Evolutionary conservation across 2,329 filamentous ascomycete species (phyloP).

Genomic region (Paraphoma sp.): DNA sequence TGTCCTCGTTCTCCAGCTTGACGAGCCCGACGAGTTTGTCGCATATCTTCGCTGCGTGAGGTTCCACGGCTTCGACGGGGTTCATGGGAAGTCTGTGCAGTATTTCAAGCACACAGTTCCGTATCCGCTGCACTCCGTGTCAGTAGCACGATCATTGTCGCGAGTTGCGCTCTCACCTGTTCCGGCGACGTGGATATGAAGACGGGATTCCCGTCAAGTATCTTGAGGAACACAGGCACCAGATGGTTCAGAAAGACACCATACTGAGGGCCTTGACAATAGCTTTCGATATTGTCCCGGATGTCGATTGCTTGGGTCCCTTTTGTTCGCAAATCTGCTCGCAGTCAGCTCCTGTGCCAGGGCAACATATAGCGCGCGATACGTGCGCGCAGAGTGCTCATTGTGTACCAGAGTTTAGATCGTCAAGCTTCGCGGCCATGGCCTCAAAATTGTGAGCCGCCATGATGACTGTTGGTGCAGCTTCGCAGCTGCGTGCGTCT

Average conservation of each 20-base stretch:
- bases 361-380: not conserved
- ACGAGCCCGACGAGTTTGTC: slow-evolving; percentile 90
- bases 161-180: slow-evolving; percentile 66
- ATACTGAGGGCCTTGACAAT: slow-evolving; percentile 80
- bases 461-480: slow-evolving; percentile 38
- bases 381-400: not conserved
- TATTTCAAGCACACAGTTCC: slow-evolving; percentile 93
- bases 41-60: slow-evolving; percentile 85
- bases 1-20: slow-evolving; percentile 94
- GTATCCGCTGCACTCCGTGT: slow-evolving; percentile 70
- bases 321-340: slow-evolving; percentile 78
- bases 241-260: slow-evolving; percentile 82
- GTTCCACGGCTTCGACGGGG: slow-evolving; percentile 81
- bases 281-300: slow-evolving; percentile 90
- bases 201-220: slow-evolving; percentile 83
- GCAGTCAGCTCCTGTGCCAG: slow-evolving; percentile 19
- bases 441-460: slow-evolving; percentile 53
- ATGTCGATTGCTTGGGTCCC: slow-evolving; percentile 83
- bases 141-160: slow-evolving; percentile 12
- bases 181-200: slow-evolving; percentile 91
- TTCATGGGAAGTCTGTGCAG: slow-evolving; percentile 83
- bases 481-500: slow-evolving; percentile 27
- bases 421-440: slow-evolving; percentile 56
- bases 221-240: slow-evolving; percentile 86
- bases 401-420: slow-evolving; percentile 46